Conservation (phyloP, 345 rosid species). For the Anastatica hierochuntica region DNA sequence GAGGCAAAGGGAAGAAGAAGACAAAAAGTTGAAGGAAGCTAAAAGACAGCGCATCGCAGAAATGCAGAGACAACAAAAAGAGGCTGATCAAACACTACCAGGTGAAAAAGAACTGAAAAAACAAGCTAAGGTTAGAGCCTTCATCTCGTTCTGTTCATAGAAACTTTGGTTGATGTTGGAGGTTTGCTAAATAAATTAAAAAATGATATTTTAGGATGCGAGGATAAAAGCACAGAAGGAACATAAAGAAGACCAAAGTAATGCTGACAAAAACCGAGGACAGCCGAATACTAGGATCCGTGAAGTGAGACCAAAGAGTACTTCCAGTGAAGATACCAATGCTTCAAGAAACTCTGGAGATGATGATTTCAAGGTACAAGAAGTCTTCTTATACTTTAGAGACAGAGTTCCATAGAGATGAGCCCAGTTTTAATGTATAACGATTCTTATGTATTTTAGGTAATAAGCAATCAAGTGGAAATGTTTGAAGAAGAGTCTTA, state of each 20-base stretch:
- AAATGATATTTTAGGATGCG: constrained; percentile 30
- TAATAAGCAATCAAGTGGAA: constrained; percentile 15
- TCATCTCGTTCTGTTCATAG: constrained; percentile 12
- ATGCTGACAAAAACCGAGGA: constrained; percentile 26
- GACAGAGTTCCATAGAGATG: not conserved
- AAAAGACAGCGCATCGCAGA: constrained; percentile 65
- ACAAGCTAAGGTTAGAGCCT: constrained; percentile 32
- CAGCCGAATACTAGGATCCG: constrained; percentile 20
- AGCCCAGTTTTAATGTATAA: constrained; percentile 1
- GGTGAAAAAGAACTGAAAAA: constrained; percentile 35
- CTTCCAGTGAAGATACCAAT: constrained; percentile 24
- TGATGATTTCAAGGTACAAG: constrained; percentile 45
- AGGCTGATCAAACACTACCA: constrained; percentile 32
- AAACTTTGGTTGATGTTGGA: not conserved
- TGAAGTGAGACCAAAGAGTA: constrained; percentile 27
- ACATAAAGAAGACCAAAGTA: constrained; percentile 21
- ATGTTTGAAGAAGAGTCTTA: constrained; percentile 61
- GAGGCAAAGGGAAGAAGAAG: constrained; percentile 45
- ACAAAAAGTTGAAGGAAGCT: constrained; percentile 33
- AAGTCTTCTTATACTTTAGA: not conserved
- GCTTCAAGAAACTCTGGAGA: constrained; percentile 24
- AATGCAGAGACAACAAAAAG: constrained; percentile 39
- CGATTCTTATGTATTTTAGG: constrained; percentile 28
- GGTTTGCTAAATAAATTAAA: not conserved
- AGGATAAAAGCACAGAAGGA: constrained; percentile 25